These are phyloP conservation scores for Flaveria trinervia DNA, from an alignment of 129 eudicot species.

Conservation along the genomic window DNA sequence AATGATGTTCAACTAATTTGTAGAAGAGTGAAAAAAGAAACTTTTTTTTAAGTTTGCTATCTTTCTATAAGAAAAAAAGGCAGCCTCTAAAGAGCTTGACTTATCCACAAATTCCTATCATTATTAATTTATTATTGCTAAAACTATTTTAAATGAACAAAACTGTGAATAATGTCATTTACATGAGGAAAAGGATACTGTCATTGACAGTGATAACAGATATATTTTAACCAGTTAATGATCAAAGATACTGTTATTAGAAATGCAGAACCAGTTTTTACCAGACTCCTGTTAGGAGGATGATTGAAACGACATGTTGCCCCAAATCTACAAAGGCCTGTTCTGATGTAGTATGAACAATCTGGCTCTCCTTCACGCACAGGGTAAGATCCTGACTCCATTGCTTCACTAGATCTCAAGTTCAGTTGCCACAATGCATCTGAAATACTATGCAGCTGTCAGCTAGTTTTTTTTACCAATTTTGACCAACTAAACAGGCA, in stretches of 20 bases:
- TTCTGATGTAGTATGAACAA: slow-evolving; percentile 89
- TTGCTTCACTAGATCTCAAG: slow-evolving; percentile 73
- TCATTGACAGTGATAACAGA: slow-evolving; percentile 4
- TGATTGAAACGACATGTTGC: slow-evolving; percentile 91
- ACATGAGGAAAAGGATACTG: neutral
- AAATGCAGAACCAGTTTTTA: slow-evolving; percentile 30
- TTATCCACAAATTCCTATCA: neutral
- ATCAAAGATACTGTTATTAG: slow-evolving; percentile 14
- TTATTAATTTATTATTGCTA: slow-evolving; percentile 10
- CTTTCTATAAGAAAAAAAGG: neutral
- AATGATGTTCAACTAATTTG: neutral
- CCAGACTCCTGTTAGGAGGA: slow-evolving; percentile 92
- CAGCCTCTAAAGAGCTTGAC: neutral
- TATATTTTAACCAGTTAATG: neutral
- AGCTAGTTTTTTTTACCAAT: slow-evolving; percentile 17
- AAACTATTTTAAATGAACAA: slow-evolving; percentile 5
- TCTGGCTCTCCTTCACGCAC: slow-evolving; percentile 95
- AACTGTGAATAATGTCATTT: neutral
- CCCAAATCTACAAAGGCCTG: slow-evolving; percentile 96
- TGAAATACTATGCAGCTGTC: slow-evolving; percentile 40
- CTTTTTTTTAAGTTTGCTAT: neutral
- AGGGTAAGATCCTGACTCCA: slow-evolving; percentile 82
- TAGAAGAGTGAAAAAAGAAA: neutral
- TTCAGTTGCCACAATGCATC: slow-evolving; percentile 84
- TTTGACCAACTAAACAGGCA: slow-evolving; percentile 13